A percentile compares a stretch with the other conserved stretches of the same genome.
Conservation (phyloP, 208 protist species). For the Crithidia brevicula region DNA sequence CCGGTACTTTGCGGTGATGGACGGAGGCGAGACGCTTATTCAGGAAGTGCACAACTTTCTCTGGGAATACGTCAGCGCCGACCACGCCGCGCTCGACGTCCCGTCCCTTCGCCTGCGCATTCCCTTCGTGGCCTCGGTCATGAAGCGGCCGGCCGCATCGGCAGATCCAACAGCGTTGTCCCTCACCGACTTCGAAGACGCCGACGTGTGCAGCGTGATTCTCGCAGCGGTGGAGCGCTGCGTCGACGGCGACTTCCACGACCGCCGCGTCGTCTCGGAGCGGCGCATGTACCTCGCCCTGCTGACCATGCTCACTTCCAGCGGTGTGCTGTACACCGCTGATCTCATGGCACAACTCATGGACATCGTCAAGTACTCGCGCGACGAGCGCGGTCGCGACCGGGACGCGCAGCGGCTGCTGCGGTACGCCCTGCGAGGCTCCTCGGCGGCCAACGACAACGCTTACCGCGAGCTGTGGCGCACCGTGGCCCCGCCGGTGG, state of each 20-base stretch:
- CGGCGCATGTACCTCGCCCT: conserved; percentile 79
- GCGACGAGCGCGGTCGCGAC: conserved; percentile 50
- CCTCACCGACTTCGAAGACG: conserved; percentile 75
- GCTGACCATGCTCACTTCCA: conserved; percentile 77
- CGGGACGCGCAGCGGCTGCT: conserved; percentile 72
- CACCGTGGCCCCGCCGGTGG: conserved; percentile 49
- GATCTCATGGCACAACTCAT: conserved; percentile 89
- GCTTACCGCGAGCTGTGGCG: conserved; percentile 65
- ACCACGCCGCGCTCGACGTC: conserved; percentile 78
- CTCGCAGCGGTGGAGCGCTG: conserved; percentile 74
- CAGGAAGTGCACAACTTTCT: conserved; percentile 84
- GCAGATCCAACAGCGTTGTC: conserved; percentile 30
- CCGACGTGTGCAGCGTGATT: conserved; percentile 78
- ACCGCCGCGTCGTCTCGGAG: conserved; percentile 57
- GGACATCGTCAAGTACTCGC: conserved; percentile 89
- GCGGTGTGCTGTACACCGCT: conserved; percentile 79
- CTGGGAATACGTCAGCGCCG: conserved; percentile 79
- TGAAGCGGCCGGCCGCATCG: conserved; percentile 53
- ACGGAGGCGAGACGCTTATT: conserved; percentile 54
- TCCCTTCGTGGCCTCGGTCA: conserved; percentile 72
- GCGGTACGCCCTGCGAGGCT: conserved; percentile 77
- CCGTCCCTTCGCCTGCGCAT: conserved; percentile 72
- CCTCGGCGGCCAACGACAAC: conserved; percentile 57
- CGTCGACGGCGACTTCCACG: conserved; percentile 72
- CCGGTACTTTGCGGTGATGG: conserved; percentile 64